phyloP scores from a whole-genome alignment of 768 basidiomycete species.

The Hericium coralloides region DNA sequence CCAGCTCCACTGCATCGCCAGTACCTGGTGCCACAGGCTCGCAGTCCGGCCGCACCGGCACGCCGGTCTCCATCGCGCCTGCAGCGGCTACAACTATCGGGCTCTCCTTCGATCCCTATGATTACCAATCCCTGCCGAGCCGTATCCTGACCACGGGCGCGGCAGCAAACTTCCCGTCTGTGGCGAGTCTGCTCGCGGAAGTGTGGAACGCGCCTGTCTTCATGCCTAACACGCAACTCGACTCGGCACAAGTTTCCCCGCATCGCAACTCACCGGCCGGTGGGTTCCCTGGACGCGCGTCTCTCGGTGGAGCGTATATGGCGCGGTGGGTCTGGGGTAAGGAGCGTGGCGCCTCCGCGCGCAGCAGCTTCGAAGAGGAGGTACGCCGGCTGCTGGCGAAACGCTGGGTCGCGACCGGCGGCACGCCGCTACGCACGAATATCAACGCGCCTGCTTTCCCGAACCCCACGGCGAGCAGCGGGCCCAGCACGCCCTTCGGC shows the following conservation, averaged over 20 bases:
- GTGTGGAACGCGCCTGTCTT: slow-evolving; percentile 78
- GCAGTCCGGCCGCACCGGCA: slow-evolving; percentile 5
- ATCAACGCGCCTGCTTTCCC: slow-evolving; percentile 40
- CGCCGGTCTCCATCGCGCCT: slow-evolving; percentile 5
- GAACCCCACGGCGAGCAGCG: slow-evolving; percentile 43
- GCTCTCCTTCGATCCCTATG: slow-evolving; percentile 74
- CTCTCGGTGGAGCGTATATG: slow-evolving; percentile 68
- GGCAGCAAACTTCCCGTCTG: slow-evolving; percentile 76
- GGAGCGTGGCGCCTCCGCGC: slow-evolving; percentile 33
- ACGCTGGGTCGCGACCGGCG: slow-evolving; percentile 64
- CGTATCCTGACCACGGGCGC: slow-evolving; percentile 69
- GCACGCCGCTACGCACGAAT: slow-evolving; percentile 49
- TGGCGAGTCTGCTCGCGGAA: slow-evolving; percentile 73
- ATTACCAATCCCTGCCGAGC: slow-evolving; percentile 51
- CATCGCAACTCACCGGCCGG: slow-evolving; percentile 67
- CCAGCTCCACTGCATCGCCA: slow-evolving; percentile 10
- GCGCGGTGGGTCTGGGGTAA: slow-evolving; percentile 84
- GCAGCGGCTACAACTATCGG: slow-evolving; percentile 10
- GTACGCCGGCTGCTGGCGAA: slow-evolving; percentile 61
- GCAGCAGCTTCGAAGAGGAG: slow-evolving; percentile 74
- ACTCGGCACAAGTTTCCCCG: slow-evolving; percentile 60
- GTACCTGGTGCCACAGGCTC: slow-evolving; percentile 5
- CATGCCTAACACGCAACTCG: slow-evolving; percentile 66
- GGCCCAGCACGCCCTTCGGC: slow-evolving; percentile 60
- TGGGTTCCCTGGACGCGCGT: slow-evolving; percentile 61